phyloP scores from a whole-genome alignment of 73 alveolate genomes.

The Tetrahymena borealis region DNA sequence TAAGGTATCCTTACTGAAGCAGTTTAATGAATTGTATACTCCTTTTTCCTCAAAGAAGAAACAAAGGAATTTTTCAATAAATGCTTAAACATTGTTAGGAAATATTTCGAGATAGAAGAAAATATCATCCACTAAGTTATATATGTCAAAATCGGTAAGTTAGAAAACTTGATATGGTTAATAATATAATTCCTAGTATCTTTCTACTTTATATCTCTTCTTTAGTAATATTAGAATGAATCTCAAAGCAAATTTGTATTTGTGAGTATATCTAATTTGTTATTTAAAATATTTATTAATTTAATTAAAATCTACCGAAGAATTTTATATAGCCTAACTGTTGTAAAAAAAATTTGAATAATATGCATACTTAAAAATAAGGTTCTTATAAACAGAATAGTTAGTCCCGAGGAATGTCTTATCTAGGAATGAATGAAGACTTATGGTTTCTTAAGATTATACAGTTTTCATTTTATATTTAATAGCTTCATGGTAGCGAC shows the following conservation, averaged over 20 bases:
- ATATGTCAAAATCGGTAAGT: neutral
- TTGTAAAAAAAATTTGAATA: no score
- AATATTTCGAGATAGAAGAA: neutral
- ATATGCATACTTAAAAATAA: neutral
- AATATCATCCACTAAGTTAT: neutral
- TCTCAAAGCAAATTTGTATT: neutral
- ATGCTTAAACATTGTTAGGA: neutral
- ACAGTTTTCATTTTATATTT: neutral
- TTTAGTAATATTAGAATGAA: neutral
- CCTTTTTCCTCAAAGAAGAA: neutral
- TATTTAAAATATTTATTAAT: no score
- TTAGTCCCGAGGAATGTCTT: neutral
- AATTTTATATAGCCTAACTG: no score
- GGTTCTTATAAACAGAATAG: neutral
- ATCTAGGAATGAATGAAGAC: neutral
- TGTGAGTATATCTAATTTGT: neutral
- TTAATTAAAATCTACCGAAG: no score
- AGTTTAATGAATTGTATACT: neutral
- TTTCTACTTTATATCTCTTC: neutral
- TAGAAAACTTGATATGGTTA: neutral
- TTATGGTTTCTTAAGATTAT: neutral
- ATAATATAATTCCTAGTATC: neutral
- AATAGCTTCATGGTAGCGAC: neutral
- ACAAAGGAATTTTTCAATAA: neutral
- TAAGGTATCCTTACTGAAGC: neutral